These are phyloP conservation scores for Sporisorium scitamineum DNA, from an alignment of 1,284 basidiomycete species.

Conservation along the genomic window DNA sequence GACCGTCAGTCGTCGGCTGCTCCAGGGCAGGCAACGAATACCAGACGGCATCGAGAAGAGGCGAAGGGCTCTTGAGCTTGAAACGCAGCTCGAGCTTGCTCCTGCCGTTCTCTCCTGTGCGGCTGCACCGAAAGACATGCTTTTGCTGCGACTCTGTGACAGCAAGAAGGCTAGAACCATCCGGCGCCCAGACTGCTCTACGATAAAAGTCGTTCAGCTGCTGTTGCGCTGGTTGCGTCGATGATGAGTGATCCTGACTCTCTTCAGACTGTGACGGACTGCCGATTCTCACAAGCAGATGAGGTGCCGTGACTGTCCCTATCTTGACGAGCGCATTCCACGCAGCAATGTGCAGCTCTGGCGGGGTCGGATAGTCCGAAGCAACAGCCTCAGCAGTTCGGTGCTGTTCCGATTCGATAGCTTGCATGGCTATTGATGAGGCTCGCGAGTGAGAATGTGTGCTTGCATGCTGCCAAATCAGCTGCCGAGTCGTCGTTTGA, in stretches of 20 bases:
- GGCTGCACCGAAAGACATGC: slow-evolving; percentile 28
- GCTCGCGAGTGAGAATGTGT: neutral
- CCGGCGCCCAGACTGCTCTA: slow-evolving; percentile 49
- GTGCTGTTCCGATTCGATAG: neutral
- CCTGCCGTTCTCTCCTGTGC: no score
- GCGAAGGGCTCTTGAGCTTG: slow-evolving; percentile 29
- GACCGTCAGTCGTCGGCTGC: no score
- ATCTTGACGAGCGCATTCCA: slow-evolving; percentile 9
- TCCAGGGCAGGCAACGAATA: slow-evolving; percentile 46
- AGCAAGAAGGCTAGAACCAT: slow-evolving; percentile 50
- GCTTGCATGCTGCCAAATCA: neutral
- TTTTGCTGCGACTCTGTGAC: slow-evolving; percentile 50
- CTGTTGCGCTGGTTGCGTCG: no score
- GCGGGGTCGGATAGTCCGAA: slow-evolving; percentile 32
- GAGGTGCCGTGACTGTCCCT: slow-evolving; percentile 1
- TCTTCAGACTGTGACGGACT: slow-evolving; percentile 1
- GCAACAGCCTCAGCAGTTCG: slow-evolving; percentile 3
- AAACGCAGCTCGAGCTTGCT: neutral
- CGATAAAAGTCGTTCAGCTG: slow-evolving; percentile 31
- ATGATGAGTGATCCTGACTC: neutral
- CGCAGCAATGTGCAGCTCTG: slow-evolving; percentile 20
- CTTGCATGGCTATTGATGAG: slow-evolving; percentile 9
- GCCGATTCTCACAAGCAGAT: slow-evolving; percentile 4
- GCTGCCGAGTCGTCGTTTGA: neutral
- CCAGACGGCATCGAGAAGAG: slow-evolving; percentile 56